phyloP scores from a whole-genome alignment of 495 filamentous ascomycete genomes.

The Cetradonia linearis region DNA sequence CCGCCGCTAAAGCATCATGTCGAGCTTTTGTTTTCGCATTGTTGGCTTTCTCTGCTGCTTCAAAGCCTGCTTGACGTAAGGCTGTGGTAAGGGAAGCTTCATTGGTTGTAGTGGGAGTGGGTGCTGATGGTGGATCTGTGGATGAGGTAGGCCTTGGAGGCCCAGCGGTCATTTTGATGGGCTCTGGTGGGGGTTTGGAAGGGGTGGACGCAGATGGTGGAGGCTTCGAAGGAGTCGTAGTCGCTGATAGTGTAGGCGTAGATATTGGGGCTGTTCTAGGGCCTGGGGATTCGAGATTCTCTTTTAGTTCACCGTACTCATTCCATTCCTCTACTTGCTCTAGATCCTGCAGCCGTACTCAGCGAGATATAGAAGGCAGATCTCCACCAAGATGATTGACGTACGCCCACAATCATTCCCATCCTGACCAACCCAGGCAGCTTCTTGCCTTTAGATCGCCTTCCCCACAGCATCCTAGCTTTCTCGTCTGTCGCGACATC shows the following conservation, averaged over 20 bases:
- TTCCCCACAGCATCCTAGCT: constrained; percentile 82
- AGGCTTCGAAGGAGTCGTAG: constrained; percentile 26
- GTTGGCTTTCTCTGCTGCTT: constrained; percentile 56
- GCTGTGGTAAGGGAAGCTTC: constrained; percentile 39
- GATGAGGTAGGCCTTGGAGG: constrained; percentile 22
- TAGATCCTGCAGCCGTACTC: constrained; percentile 53
- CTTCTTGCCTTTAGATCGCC: constrained; percentile 69
- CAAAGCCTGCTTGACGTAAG: constrained; percentile 54
- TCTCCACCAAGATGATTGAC: constrained; percentile 28
- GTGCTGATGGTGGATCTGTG: constrained; percentile 6
- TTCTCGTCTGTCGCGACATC: constrained; percentile 89
- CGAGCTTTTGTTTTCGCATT: constrained; percentile 27
- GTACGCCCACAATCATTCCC: constrained; percentile 75
- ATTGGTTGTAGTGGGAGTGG: background rate
- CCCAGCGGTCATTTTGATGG: constrained; percentile 29
- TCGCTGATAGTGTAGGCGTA: constrained; percentile 39
- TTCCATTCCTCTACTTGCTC: constrained; percentile 98
- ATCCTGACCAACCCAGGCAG: constrained; percentile 82
- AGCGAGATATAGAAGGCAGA: background rate
- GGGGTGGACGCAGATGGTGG: constrained; percentile 28
- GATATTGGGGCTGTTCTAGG: constrained; percentile 35
- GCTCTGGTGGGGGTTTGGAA: constrained; percentile 27
- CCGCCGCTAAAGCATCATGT: constrained; percentile 13
- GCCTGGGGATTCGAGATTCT: constrained; percentile 48
- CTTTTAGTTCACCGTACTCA: constrained; percentile 89